Conservation (phyloP, 345 rosid genomes). For the Boechera retrofracta region DNA sequence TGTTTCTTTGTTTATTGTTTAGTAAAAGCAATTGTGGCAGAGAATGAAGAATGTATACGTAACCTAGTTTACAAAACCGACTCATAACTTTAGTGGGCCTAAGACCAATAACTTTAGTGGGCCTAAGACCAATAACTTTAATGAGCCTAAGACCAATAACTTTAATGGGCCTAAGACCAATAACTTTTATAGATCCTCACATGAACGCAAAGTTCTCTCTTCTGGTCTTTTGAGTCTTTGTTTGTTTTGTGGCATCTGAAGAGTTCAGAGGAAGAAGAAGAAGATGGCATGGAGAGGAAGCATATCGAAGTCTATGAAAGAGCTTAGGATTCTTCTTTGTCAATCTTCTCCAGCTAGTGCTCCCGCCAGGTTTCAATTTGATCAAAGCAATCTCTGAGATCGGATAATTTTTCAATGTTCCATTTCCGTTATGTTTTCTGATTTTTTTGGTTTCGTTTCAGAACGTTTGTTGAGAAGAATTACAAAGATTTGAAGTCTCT, state of each 20-base stretch:
- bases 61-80: not conserved
- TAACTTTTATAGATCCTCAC: not conserved
- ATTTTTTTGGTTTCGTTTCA: slow-evolving; percentile 25
- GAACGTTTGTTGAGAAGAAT: slow-evolving; percentile 81
- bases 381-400: slow-evolving; percentile 16
- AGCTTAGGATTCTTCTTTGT: slow-evolving; percentile 74
- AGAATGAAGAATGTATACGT: not conserved
- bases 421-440: not conserved
- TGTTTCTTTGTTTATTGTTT: not conserved
- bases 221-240: not conserved
- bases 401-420: slow-evolving; percentile 16
- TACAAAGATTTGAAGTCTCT: slow-evolving; percentile 84
- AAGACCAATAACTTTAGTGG: not conserved
- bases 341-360: slow-evolving; percentile 77
- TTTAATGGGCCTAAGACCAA: not conserved
- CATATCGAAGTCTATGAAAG: slow-evolving; percentile 55
- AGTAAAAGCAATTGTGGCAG: not conserved
- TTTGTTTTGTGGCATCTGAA: not conserved
- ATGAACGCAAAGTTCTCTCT: not conserved
- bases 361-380: slow-evolving; percentile 56
- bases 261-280: not conserved
- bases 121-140: too few relatives aligned
- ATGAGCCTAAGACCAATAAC: not conserved
- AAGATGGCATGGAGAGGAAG: slow-evolving; percentile 57
- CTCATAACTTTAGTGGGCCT: not conserved